Conservation (phyloP, 2,329 filamentous ascomycete genomes). For the Hymenoscyphus salicellus region DNA sequence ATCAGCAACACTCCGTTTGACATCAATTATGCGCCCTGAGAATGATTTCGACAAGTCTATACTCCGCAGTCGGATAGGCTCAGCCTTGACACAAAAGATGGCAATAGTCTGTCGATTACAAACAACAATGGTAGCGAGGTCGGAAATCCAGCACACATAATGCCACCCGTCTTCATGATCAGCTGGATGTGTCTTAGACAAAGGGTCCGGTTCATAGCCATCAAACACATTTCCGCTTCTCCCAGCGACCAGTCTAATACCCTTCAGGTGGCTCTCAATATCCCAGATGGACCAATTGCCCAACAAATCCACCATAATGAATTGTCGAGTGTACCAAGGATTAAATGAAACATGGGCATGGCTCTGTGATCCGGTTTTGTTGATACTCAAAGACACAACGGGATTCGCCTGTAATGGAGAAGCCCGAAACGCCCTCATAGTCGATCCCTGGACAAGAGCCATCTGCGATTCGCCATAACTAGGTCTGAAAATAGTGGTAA, state of each 20-base stretch:
- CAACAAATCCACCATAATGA: constrained; percentile 62
- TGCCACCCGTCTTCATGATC: constrained; percentile 44
- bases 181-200: constrained; percentile 3
- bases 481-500: constrained; percentile 44
- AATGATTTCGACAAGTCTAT: constrained; percentile 21
- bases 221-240: constrained; percentile 31
- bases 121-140: constrained; percentile 45
- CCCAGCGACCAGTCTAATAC: constrained; percentile 17
- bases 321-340: constrained; percentile 56
- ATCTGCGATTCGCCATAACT: constrained; percentile 22
- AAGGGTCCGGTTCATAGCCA: constrained; percentile 14
- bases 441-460: constrained; percentile 9
- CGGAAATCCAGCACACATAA: constrained; percentile 46
- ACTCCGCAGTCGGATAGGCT: constrained; percentile 22
- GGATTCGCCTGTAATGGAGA: constrained; percentile 57
- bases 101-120: constrained; percentile 41
- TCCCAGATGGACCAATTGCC: constrained; percentile 70
- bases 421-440: constrained; percentile 29
- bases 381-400: constrained; percentile 50
- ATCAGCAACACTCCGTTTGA: constrained; percentile 47
- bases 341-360: constrained; percentile 67
- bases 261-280: constrained; percentile 28
- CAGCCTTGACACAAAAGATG: constrained; percentile 32
- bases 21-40: constrained; percentile 55
- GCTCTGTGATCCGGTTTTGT: constrained; percentile 51